Evolutionary conservation across 1,139 yeast species (phyloP).

Genomic region (Candida sp.): DNA sequence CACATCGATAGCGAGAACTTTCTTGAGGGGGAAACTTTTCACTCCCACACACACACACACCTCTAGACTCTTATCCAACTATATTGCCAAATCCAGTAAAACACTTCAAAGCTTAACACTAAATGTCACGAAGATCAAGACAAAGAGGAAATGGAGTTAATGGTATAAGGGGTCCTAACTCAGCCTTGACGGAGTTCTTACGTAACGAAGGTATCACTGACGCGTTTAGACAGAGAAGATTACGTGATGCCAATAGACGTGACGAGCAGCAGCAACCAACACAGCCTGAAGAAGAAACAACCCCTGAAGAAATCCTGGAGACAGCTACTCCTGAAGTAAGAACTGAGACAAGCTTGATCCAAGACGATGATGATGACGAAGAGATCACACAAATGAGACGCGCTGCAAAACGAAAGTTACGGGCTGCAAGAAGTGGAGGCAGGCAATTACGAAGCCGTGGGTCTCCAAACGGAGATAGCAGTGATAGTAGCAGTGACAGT

Average conservation of each 20-base stretch:
- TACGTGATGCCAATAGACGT: constrained; percentile 28
- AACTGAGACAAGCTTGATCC: neutral
- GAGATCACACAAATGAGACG: constrained; percentile 38
- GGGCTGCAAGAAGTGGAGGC: constrained; percentile 28
- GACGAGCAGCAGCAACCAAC: constrained; percentile 9
- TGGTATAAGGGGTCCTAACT: constrained; percentile 64
- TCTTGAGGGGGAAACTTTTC: no score
- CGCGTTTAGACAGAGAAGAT: constrained; percentile 69
- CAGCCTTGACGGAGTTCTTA: constrained; percentile 78
- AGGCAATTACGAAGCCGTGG: constrained; percentile 17
- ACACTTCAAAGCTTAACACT: neutral
- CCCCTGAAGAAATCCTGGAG: neutral
- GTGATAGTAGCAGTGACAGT: constrained; percentile 33
- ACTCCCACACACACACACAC: no score
- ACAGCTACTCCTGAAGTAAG: constrained; percentile 13
- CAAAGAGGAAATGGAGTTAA: constrained; percentile 40
- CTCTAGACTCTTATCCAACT: no score
- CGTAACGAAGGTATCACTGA: constrained; percentile 88
- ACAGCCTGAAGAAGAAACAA: constrained; percentile 9
- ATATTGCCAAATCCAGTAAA: no score
- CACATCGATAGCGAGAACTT: neutral
- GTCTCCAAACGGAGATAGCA: constrained; percentile 25
- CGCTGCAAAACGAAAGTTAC: constrained; percentile 44
- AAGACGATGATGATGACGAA: constrained; percentile 22
- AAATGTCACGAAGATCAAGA: constrained; percentile 28